Evolutionary conservation across 2,329 filamentous ascomycete genomes (phyloP), one percentile per base, ranked within the genome.

Genomic region (Trichoderma guizhouense): DNA sequence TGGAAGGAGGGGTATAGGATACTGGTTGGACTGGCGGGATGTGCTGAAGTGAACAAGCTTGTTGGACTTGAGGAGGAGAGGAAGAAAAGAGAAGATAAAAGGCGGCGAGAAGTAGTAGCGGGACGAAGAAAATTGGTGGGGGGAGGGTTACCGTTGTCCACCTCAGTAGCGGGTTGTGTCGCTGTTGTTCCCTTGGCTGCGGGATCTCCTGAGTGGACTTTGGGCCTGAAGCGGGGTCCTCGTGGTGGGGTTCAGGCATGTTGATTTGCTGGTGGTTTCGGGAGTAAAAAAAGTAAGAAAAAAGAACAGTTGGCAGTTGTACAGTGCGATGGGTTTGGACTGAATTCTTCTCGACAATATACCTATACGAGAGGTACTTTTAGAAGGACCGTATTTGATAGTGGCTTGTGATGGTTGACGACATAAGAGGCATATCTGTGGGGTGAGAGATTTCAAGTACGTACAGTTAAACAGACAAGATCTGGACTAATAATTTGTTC

Each of bases 91-190:
- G 75, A 69, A 81, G 77, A 76, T 78, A 81, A 75, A 81, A 68
- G 75, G 77, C 78, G 75, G 82, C 76, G 74, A 83, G 76, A 75
- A 79, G 76, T 74, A 60, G 30, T 60, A 83, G 77, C 76, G 82
- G 77, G 76, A 81, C 76, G 77, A 80, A 78, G 76, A 84, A 82
- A 80, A 83, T 76, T 79, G 79, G 83, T 79, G 83, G 83, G 83
- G 82, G 80, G 74, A 83, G 80, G 80, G 82, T 82, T 81, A 79
- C 79, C 75, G 78, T 73, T 71, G 78, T 78, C 72, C 75, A 78
- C 76, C 79, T 76, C 76, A 74, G 71, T 74, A 76, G 74, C 69
- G 70, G 69, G 57, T 73, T 71, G 72, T 74, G 72, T 64, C 72
- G 74, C 68, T 67, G 61, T 26, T 60, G 68, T 21, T 60, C 43